Percentiles rank a stretch among this genome's conserved stretches.
Evolutionary conservation across 2,329 filamentous ascomycete genomes (phyloP).

Genomic region (Alternaria sp.): DNA sequence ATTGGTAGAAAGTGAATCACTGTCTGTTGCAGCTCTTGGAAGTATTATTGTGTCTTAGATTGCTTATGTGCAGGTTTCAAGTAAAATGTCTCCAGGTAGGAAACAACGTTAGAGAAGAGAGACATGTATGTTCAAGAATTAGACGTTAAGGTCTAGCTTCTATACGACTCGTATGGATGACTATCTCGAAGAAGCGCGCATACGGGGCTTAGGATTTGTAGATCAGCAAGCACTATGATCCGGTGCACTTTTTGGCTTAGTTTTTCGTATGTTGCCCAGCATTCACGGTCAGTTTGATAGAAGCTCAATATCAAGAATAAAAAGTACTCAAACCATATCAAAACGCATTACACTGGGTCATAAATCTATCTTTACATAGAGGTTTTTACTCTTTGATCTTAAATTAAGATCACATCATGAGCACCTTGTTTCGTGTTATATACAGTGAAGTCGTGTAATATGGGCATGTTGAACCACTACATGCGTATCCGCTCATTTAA

Average conservation of each 20-base stretch:
- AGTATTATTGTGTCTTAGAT: neutral
- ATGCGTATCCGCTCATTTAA: neutral
- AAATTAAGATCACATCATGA: neutral
- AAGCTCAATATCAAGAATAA: neutral
- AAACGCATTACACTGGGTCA: no score
- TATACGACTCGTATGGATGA: neutral
- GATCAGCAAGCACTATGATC: neutral
- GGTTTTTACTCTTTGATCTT: neutral
- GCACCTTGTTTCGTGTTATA: neutral
- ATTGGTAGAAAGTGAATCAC: neutral
- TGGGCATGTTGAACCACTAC: neutral
- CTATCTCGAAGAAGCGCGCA: neutral
- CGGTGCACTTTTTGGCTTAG: neutral
- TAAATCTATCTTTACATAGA: neutral
- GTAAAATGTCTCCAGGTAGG: neutral
- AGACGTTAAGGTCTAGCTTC: neutral
- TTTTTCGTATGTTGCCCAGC: neutral
- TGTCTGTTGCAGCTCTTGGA: neutral
- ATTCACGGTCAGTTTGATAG: neutral
- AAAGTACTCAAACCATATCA: no score
- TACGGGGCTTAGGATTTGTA: neutral
- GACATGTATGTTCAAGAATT: neutral
- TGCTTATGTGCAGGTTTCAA: neutral
- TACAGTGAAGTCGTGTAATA: conserved; percentile 3
- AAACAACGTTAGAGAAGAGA: neutral